These are phyloP conservation scores for Turnera subulata DNA, from an alignment of 345 rosid species.

Conservation along the genomic window DNA sequence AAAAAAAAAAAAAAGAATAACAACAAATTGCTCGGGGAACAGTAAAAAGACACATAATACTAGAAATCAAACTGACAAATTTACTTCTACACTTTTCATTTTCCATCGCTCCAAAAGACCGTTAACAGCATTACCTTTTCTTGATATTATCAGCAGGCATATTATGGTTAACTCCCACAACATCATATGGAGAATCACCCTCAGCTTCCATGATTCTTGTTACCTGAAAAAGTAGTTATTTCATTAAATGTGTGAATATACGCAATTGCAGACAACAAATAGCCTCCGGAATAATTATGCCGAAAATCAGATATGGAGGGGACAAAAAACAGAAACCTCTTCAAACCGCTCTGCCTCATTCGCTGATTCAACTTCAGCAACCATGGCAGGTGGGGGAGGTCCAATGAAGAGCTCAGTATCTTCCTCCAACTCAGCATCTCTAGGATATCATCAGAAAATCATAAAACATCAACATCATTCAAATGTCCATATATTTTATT, in stretches of 20 bases:
- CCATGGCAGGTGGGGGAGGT: constrained; percentile 86
- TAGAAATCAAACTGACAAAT: too few species aligned
- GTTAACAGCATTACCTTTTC: constrained; percentile 56
- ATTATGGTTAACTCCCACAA: constrained; percentile 68
- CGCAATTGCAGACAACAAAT: not conserved
- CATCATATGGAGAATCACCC: constrained; percentile 63
- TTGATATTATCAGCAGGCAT: constrained; percentile 72
- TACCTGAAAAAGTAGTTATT: constrained; percentile 42
- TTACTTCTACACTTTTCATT: not conserved
- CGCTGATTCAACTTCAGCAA: constrained; percentile 82
- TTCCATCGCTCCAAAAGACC: not conserved
- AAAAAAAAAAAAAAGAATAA: too few species aligned
- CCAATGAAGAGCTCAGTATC: constrained; percentile 75
- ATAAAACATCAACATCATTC: constrained; percentile 5
- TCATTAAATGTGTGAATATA: not conserved
- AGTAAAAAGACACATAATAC: too few species aligned
- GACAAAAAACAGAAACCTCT: constrained; percentile 50
- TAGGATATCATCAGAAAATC: constrained; percentile 23
- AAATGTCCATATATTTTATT: not conserved
- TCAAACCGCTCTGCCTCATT: constrained; percentile 97
- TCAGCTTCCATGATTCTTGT: constrained; percentile 81
- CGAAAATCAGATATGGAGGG: not conserved
- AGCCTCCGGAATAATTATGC: not conserved
- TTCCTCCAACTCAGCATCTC: constrained; percentile 85
- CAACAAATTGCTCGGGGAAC: too few species aligned